phyloP scores from a whole-genome alignment of 345 rosid species.

The Acer negundo region DNA sequence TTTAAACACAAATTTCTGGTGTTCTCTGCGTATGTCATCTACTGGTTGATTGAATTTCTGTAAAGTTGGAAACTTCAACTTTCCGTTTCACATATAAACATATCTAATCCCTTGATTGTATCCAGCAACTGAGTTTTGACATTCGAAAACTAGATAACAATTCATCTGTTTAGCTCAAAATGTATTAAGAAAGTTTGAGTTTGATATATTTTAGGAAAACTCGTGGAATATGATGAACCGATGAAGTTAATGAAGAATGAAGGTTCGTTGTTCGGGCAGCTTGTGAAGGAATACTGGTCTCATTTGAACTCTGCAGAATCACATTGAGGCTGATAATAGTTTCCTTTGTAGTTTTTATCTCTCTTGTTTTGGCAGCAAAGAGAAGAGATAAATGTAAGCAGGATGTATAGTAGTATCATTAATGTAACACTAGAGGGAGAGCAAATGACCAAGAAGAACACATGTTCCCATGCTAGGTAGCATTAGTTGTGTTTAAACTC shows the following conservation, averaged over 20 bases:
- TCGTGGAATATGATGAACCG: constrained; percentile 83
- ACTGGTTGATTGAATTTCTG: background rate
- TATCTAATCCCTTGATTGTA: no score
- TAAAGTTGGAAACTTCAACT: no score
- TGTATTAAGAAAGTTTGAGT: background rate
- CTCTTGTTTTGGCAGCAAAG: constrained; percentile 1
- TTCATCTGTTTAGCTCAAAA: background rate
- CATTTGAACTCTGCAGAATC: constrained; percentile 61
- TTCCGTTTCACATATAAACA: no score
- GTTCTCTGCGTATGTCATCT: no score
- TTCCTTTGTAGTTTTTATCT: background rate
- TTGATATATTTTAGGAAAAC: constrained; percentile 46
- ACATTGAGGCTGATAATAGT: constrained; percentile 29
- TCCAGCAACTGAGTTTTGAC: background rate
- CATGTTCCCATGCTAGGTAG: background rate
- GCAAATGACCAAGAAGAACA: no score
- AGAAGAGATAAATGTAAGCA: background rate
- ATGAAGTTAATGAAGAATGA: constrained; percentile 65
- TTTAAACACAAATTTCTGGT: background rate
- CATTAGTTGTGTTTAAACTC: background rate
- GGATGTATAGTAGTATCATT: no score
- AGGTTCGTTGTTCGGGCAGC: constrained; percentile 71
- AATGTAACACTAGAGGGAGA: no score
- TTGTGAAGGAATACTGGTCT: constrained; percentile 90
- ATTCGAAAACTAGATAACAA: background rate